phyloP scores from a whole-genome alignment of 345 rosid species.

The Rhodamnia rubescens region DNA sequence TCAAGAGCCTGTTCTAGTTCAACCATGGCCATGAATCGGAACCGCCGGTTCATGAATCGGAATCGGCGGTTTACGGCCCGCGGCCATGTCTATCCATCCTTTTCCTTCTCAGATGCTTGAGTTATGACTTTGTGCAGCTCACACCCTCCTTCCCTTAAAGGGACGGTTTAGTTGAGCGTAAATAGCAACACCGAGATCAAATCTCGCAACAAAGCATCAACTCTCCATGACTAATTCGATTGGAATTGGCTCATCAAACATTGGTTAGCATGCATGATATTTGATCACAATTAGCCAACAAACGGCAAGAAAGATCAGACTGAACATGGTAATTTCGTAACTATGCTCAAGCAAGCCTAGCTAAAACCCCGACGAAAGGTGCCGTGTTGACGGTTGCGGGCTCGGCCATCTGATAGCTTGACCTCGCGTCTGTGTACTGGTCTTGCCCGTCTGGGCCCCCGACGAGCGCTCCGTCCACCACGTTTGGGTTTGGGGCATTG shows the following conservation, averaged over 20 bases:
- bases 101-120: no score
- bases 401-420: slow-evolving; percentile 35
- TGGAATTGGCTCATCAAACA: background rate
- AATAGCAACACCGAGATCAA: background rate
- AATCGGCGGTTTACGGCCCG: no score
- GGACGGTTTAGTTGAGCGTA: background rate
- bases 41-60: no score
- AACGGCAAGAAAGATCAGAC: background rate
- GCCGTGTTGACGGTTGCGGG: slow-evolving; percentile 43
- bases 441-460: slow-evolving; percentile 66
- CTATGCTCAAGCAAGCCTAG: slow-evolving; percentile 16
- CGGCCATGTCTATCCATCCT: no score
- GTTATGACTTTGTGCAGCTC: no score
- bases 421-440: slow-evolving; percentile 26
- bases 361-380: slow-evolving; percentile 57
- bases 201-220: background rate
- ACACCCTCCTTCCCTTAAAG: background rate
- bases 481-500: slow-evolving; percentile 40
- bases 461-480: slow-evolving; percentile 50
- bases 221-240: background rate
- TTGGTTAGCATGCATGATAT: background rate
- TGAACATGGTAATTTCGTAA: background rate
- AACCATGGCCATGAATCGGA: no score
- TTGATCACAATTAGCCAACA: background rate
- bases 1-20: no score